Base-by-base conservation (phyloP, 2,329 filamentous ascomycete genomes). In the Ophiocordyceps camponoti-saundersi region DNA sequence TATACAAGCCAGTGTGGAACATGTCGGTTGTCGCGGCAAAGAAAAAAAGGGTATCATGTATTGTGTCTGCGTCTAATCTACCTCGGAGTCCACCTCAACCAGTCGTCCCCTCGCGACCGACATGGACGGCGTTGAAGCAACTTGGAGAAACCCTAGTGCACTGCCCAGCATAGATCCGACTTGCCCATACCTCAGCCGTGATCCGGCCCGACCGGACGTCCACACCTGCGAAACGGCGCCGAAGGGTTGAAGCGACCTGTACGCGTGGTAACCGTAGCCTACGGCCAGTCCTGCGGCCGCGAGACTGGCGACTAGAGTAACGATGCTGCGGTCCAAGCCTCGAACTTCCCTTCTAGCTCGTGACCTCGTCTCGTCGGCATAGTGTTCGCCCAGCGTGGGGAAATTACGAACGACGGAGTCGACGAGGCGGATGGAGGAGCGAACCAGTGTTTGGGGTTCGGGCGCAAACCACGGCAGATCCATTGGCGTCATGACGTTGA, bases 181-280 rank as follows among this genome's bases (percentile, higher is more conserved):
- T 21, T 70, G 67, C 3, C 71, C 71, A 51, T 71, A 70, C 48
- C 62, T 60, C 32, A 74, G 50, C 45, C 57, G 58, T 2, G 59
- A 56, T 1, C 59, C 53, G 13, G 52, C 54, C 39, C 50, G 57
- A n/a, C 54, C 48, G 1, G 62, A 55, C 48, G 58, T 57, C 62
- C 71, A 75, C 2, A 63, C 53, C 45, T 75, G 66, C 13, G 60
- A 59, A 20, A 59, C 56, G n/a, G 63, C 57, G 1, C 72, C 72
- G 50, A 72, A 70, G 1, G 69, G 65, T 23, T 65, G 59, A 47
- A 72, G 53, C 2, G 59, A 56, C 29, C 59, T 61, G 54, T 71
- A 71, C 15, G 64, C 49, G 36, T 63, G 57, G 10, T 65, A 56
- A 1, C 64, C 61, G 44, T 67, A 70, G 20, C 61, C 60, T 7